Base-by-base conservation (phyloP, 495 filamentous ascomycete species). In the Thermochaetoides thermophila region DNA sequence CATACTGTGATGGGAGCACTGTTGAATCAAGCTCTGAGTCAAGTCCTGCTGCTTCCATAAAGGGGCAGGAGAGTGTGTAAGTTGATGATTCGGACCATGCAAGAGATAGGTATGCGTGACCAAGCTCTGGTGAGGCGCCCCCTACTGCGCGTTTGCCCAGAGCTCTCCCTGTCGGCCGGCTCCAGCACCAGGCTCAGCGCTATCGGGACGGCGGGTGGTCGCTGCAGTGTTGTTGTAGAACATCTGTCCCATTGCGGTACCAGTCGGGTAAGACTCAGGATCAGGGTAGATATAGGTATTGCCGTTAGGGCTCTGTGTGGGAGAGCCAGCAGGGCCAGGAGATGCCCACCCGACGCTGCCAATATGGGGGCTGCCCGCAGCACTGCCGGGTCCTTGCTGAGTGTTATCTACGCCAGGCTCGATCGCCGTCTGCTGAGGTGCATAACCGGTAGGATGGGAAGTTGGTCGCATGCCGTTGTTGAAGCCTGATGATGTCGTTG, bases 371-470 rank as follows among this genome's bases (percentile, higher is more conserved):
- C 78, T 84, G 7, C 76, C 75, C 25, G 48, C 65, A 5, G 67
- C 73, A 44, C 78, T 84, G 42, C 71, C 76, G 7, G 53, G 45
- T 2, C 69, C 66, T 20, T 78, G 74, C 40, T 86, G 81, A 19
- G 26, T 28, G 11, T 71, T 71, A 48, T 83, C 83, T 21, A 84
- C 64, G 27, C 79, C 85, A 15, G 89, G 87, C 51, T 97, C 89
- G 5, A 97, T 68, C n/a, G n/a, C n/a, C 20, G 84, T 81, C 23
- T 80, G 74, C 0, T 89, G 87, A 6, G 82, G 83, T 16, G 71
- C 80, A 48, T 86, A 93, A 27, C 63, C 68, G 7, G 60, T 73
- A 0, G 85, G 85, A 56, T 93, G 84, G 13, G 85, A 94, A 1
- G 73, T 69, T 13, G 70, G 69, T 21, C 68, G 61, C 52, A 70